Base-by-base conservation (phyloP, 2,329 filamentous ascomycete genomes). In the Botrytis galanthina region DNA sequence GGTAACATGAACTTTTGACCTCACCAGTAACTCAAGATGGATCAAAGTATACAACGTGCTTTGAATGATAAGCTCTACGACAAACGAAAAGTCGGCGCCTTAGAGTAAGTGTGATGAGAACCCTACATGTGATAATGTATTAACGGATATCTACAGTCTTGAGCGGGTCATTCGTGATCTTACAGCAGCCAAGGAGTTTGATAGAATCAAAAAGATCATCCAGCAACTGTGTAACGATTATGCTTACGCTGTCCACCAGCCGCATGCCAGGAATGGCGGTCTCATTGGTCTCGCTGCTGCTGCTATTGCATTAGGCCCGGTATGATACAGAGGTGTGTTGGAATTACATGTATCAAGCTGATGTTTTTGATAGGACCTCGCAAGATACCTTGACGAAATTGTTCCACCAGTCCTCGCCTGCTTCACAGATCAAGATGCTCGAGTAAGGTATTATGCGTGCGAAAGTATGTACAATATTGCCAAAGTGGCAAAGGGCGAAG, bases 401-500 rank as follows among this genome's bases (percentile, higher is more conserved):
- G 95, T 99, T 0, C 95, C 95, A 63, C 97, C 97, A 4, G 96
- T 99, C 8, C 88, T 99, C 63, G 96, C 96, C 70, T 99, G 97
- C 85, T 99, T 99, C 83, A 93, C 93, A 73, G 97, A 99, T 79
- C 96, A 98, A 85, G 96, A 99, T 91, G 95, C 96, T 42, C 90
- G 96, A 74, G 96, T 98, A 46, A 90, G 96, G 76, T 99, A 99
- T 83, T 99, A 99, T 84, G 96, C 96, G 37, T 99, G 96, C 84
- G 96, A 99, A 85, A 97, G 95, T 83, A 99, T 99, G 96, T 99
- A 99, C 85, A 99, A 99, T 83, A 99, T 99, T 81, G 95, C 96
- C 80, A 99, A 99, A 84, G 96, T 99, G 66, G 96, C 95, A 75
- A 99, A 99, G 84, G 96, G 97, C 54, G 96, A 99, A 83, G 96